Conservation (phyloP, 192 early-diverging fungal species). For the Linnemannia elongata region DNA sequence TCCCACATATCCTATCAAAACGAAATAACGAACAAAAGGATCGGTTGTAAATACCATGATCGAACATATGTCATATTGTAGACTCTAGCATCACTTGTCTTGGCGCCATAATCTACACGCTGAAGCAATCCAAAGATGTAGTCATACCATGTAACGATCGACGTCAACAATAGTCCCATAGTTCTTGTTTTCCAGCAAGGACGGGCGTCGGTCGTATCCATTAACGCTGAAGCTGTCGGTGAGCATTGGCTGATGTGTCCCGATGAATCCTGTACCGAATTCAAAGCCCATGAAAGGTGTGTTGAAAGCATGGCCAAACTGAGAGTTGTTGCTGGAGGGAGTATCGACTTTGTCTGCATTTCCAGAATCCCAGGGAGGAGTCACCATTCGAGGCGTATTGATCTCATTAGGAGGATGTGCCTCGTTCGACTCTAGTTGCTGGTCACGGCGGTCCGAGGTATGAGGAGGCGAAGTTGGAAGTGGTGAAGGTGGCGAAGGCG, state of each 20-base stretch:
- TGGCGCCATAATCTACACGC: not conserved
- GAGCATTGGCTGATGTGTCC: constrained; percentile 24
- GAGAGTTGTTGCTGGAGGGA: not conserved
- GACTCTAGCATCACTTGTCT: not conserved
- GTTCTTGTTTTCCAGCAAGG: constrained; percentile 20
- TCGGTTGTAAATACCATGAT: not conserved
- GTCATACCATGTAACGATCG: constrained; percentile 47
- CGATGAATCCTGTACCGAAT: constrained; percentile 33
- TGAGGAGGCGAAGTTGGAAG: not conserved
- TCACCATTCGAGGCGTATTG: not conserved
- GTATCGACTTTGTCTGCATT: not conserved
- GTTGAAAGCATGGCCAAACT: not conserved
- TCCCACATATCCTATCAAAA: constrained; percentile 26
- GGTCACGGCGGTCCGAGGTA: not conserved
- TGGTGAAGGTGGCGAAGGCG: not conserved
- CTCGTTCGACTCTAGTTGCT: not conserved
- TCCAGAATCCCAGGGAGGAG: not conserved
- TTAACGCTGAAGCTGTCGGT: not conserved
- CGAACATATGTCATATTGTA: not conserved
- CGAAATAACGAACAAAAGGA: not conserved
- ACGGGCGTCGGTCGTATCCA: constrained; percentile 9
- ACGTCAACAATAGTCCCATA: constrained; percentile 34
- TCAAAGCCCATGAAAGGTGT: constrained; percentile 13
- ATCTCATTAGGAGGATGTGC: not conserved
- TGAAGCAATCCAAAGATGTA: too few relatives aligned